A percentile compares a stretch with the other conserved stretches of the same genome.
Conservation (phyloP, 208 protist genomes). For the Trypanosoma vivax region DNA sequence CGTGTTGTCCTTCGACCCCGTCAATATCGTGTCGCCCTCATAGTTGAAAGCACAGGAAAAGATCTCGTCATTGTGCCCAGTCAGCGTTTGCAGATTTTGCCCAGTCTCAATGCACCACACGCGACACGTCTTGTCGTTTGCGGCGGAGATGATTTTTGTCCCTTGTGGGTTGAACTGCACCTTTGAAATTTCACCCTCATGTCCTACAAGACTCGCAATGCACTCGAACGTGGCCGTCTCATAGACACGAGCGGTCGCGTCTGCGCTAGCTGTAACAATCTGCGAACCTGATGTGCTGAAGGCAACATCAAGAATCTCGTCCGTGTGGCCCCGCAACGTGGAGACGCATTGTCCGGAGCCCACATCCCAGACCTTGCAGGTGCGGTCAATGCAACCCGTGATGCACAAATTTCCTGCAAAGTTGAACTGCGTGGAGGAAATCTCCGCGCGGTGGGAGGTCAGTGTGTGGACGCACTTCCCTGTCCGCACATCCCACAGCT, state of each 20-base stretch:
- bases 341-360: slow-evolving; percentile 74
- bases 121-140: slow-evolving; percentile 89
- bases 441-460: slow-evolving; percentile 89
- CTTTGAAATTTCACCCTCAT: slow-evolving; percentile 93
- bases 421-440: slow-evolving; percentile 92
- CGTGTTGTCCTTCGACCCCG: slow-evolving; percentile 96
- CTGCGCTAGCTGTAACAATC: slow-evolving; percentile 92
- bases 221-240: slow-evolving; percentile 86
- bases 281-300: slow-evolving; percentile 86
- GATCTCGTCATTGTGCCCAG: slow-evolving; percentile 95
- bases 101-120: slow-evolving; percentile 90
- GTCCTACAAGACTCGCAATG: slow-evolving; percentile 81
- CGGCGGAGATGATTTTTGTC: slow-evolving; percentile 92
- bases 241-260: slow-evolving; percentile 91
- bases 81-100: slow-evolving; percentile 83
- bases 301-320: slow-evolving; percentile 92
- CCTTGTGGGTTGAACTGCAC: slow-evolving; percentile 94
- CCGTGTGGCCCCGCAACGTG: slow-evolving; percentile 88
- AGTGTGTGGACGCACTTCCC: slow-evolving; percentile 86
- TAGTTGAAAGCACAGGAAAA: slow-evolving; percentile 96
- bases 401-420: slow-evolving; percentile 85
- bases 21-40: slow-evolving; percentile 93
- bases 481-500: slow-evolving; percentile 91
- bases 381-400: slow-evolving; percentile 93
- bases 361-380: slow-evolving; percentile 95